Evolutionary conservation across 169 alveolate genomes (phyloP).

Genomic region (Plasmodium inui): DNA sequence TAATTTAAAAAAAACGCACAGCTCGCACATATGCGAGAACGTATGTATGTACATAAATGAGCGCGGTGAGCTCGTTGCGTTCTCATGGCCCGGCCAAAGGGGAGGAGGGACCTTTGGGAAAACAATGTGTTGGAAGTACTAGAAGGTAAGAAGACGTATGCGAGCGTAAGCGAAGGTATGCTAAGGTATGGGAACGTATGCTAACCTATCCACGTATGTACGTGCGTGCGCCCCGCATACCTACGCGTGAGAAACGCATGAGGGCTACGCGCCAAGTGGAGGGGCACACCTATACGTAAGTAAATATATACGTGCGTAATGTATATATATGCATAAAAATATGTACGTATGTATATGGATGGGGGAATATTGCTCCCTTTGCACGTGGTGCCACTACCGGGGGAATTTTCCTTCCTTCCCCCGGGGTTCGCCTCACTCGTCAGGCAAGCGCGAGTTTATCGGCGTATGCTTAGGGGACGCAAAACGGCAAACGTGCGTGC

Average conservation of each 20-base stretch:
- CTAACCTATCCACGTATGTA: background rate
- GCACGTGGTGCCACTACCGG: background rate
- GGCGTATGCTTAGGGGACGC: background rate
- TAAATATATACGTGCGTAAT: background rate
- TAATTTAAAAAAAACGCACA: background rate
- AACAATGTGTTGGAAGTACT: background rate
- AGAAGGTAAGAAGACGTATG: background rate
- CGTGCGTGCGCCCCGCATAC: background rate
- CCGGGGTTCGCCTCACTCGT: background rate
- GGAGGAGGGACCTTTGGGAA: background rate
- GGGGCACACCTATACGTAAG: background rate
- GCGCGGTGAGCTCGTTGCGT: background rate
- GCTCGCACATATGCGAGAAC: background rate
- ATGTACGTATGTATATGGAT: too few relatives aligned
- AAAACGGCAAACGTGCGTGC: background rate
- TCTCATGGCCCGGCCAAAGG: background rate
- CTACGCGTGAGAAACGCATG: too few relatives aligned
- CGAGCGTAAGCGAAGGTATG: background rate
- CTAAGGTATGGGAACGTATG: too few relatives aligned
- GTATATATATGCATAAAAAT: too few relatives aligned
- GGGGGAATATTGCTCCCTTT: background rate
- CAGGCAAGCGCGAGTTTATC: background rate
- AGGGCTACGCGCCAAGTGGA: background rate
- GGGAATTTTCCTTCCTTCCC: background rate
- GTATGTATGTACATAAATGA: background rate